These are phyloP conservation scores for Musa beccarii DNA, from an alignment of 176 grass and related monocot species.

Conservation along the genomic window DNA sequence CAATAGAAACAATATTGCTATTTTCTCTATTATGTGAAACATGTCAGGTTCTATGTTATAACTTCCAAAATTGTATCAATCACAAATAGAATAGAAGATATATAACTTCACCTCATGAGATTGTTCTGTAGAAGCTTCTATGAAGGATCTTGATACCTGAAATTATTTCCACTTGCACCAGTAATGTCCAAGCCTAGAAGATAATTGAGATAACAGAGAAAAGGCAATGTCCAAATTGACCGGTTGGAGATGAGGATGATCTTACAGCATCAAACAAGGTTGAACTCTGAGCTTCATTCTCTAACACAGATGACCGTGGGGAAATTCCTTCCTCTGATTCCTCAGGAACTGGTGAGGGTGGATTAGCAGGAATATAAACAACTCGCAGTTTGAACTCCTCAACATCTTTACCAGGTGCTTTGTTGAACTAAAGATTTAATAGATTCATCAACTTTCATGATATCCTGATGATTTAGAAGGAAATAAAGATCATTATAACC, in stretches of 20 bases:
- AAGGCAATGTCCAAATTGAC: conserved; percentile 12
- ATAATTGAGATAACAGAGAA: neutral
- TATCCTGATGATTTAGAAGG: conserved; percentile 11
- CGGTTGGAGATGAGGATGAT: neutral
- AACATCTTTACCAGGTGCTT: conserved; percentile 47
- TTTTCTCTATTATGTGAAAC: neutral
- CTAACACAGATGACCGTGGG: conserved; percentile 31
- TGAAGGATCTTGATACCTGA: conserved; percentile 44
- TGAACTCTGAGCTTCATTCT: conserved; percentile 45
- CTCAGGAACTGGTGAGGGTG: conserved; percentile 90
- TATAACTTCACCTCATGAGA: conserved; percentile 44
- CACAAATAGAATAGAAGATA: neutral
- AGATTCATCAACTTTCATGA: conserved; percentile 9
- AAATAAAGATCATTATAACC: neutral
- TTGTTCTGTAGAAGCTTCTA: conserved; percentile 29
- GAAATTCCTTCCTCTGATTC: conserved; percentile 64
- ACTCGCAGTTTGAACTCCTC: conserved; percentile 86
- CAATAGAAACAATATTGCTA: neutral
- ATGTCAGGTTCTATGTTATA: no score
- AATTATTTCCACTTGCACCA: conserved; percentile 4
- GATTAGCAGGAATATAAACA: conserved; percentile 83
- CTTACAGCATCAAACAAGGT: conserved; percentile 33
- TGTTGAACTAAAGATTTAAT: conserved; percentile 58
- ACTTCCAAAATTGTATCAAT: neutral
- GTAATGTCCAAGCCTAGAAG: neutral